Conservation (phyloP, 116 monocot species). For the Dioscorea cayenensis region DNA sequence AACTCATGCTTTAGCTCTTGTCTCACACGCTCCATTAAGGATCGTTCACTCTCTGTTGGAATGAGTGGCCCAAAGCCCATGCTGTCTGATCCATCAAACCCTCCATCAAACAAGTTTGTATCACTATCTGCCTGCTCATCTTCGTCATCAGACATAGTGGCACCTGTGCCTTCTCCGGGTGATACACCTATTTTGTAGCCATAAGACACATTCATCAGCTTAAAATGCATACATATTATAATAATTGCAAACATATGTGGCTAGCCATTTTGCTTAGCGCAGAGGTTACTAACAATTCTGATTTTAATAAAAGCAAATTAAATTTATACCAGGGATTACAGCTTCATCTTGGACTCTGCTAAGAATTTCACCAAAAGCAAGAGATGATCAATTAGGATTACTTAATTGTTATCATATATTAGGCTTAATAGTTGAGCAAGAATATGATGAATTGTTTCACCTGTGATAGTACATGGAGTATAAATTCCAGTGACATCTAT, state of each 20-base stretch:
- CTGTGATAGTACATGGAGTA: no score
- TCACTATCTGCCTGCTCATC: conserved; percentile 74
- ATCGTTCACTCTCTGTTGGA: conserved; percentile 55
- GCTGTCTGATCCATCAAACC: conserved; percentile 58
- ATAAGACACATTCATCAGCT: neutral
- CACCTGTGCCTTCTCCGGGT: conserved; percentile 79
- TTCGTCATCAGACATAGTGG: conserved; percentile 86
- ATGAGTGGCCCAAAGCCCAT: conserved; percentile 75
- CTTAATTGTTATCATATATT: no score
- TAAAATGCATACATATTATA: neutral
- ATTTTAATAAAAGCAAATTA: no score
- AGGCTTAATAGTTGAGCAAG: no score
- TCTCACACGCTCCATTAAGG: conserved; percentile 56
- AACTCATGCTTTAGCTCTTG: conserved; percentile 67
- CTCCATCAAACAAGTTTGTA: conserved; percentile 59
- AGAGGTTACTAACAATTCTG: no score
- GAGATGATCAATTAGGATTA: no score
- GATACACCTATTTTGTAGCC: conserved; percentile 37
- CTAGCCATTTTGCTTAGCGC: no score
- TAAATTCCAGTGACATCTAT: no score
- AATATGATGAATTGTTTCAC: no score
- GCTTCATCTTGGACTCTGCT: no score
- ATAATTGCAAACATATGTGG: neutral
- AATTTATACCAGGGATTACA: no score
- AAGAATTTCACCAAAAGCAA: no score